Base-by-base conservation (phyloP, 805 yeast species). In the Huiozyma naganishii region DNA sequence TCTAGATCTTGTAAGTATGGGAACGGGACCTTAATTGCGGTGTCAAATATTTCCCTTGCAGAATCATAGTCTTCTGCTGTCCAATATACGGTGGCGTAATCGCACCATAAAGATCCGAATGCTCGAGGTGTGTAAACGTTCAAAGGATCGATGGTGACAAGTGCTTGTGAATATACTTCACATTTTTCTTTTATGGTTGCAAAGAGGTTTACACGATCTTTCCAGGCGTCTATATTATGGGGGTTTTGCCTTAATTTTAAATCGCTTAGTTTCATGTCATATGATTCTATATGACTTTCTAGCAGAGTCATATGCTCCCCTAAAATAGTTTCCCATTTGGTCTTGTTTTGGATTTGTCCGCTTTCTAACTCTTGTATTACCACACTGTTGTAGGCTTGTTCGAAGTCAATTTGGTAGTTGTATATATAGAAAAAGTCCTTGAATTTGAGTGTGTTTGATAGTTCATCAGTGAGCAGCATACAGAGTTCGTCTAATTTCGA, bases 1-100 rank as follows among this genome's bases (percentile, higher is more conserved):
- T 80, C 83, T 17, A 87, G 62, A 47, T 87, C 95, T 23, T 75
- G 74, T 0, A 77, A 63, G 11, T 70, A 62, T 27, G 66, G 71
- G 61, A 72, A 87, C 6, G 88, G 89, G 0, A 88, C 89, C 44
- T 78, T 77, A 1, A 77, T 66, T 0, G 90, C 80, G 40, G 79
- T 79, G 33, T 77, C 75, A 44, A 72, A 75, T 6, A 88, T 72
- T 12, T 73, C 67, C 48, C 83, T 63, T 0, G 89, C 87, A 0
- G 83, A 74, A 12, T 65, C 67, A 8, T 71, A 49, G 51, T 84
- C 87, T 0, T 66, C 66, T 38, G 71, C 66, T 1, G 66, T 62
- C 41, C 79, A 77, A 62, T 85, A 88, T 3, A 82, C 58, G 29
- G 65, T 58, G 0, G 95, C 83, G 58, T 84, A 88, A 3, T 69